phyloP scores from a whole-genome alignment of 139 green algal genomes.

The Edaphochlamys debaryana region DNA sequence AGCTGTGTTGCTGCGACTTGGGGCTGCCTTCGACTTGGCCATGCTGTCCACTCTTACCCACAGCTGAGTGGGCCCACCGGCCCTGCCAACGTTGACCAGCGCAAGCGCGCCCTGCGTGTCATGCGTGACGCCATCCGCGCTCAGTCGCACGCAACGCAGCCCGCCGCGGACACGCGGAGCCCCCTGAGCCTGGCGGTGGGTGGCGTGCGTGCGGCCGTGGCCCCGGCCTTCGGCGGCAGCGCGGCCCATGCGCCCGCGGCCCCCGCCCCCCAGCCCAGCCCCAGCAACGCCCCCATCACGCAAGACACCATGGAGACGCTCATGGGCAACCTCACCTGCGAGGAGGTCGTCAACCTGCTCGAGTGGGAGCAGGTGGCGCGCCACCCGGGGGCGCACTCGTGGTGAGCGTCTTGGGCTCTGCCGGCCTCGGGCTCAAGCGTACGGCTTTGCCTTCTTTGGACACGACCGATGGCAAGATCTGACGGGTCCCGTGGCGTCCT shows the following conservation, averaged over 20 bases:
- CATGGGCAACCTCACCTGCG: conserved; percentile 44
- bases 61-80: conserved; percentile 10
- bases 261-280: not conserved
- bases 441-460: too few species aligned
- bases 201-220: not conserved
- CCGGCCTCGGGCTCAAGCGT: too few species aligned
- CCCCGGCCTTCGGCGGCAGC: not conserved
- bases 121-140: conserved; percentile 47
- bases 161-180: not conserved
- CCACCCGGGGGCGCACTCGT: not conserved
- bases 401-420: conserved; percentile 34
- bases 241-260: too few species aligned
- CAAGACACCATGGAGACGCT: conserved; percentile 35
- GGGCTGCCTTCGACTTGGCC: too few species aligned
- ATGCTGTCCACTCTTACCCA: too few species aligned
- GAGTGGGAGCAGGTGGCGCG: conserved; percentile 68
- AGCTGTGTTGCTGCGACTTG: too few species aligned
- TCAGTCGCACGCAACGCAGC: conserved; percentile 1
- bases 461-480: too few species aligned
- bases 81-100: conserved; percentile 2
- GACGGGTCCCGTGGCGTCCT: too few species aligned
- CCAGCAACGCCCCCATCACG: not conserved
- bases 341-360: conserved; percentile 63
- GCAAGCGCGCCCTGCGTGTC: conserved; percentile 40
- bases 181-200: not conserved